Evolutionary conservation across 768 basidiomycete genomes (phyloP), one percentile per base, ranked within the genome.

Genomic region (Mycena rosella): DNA sequence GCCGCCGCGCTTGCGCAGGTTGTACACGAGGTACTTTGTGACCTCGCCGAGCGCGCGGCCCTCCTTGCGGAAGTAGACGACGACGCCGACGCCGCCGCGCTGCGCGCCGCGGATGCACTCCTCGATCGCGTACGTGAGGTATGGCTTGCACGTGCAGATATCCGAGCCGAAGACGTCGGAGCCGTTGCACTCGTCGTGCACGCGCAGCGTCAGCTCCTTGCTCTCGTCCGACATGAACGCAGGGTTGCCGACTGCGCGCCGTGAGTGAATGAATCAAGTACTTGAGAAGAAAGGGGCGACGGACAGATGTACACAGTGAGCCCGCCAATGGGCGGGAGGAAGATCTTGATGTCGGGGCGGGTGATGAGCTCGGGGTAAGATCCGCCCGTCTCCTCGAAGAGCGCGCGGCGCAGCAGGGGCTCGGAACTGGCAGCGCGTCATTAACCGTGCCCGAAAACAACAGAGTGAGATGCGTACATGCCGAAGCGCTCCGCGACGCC

Each of bases 311-410:
- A 98, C 7, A 94, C 95, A 0, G 96, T 96, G 66, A 94, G 76
- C 49, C 89, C 89, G 0, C 96, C 97, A 63, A 99, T 98, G 0
- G 97, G 97, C 0, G 97, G 97, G 0, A 98, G 85, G 86, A 98
- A 98, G 24, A 96, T 87, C 77, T 96, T 96, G 83, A 99, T 92
- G 74, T 98, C 97, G 0, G 96, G 93, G 24, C 96, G 89, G 8
- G 97, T 98, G 74, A 99, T 91, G 32, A 99, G 87, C 74, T 99
- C 97, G 3, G 96, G 96, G 77, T 94, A 96, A 92, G 95, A 95
- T 74, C 96, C 95, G 72, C 95, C 96, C 0, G 95, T 97, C 70
- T 98, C 97, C 77, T 99, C 97, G 72, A 98, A 99, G 40, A 99
- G 84, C 0, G 94, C 92, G n/a, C 97, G 86, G 22, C 97, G 89